Base-by-base conservation (phyloP, 75 land plant genomes). In the Adiantum capillusveneris region DNA sequence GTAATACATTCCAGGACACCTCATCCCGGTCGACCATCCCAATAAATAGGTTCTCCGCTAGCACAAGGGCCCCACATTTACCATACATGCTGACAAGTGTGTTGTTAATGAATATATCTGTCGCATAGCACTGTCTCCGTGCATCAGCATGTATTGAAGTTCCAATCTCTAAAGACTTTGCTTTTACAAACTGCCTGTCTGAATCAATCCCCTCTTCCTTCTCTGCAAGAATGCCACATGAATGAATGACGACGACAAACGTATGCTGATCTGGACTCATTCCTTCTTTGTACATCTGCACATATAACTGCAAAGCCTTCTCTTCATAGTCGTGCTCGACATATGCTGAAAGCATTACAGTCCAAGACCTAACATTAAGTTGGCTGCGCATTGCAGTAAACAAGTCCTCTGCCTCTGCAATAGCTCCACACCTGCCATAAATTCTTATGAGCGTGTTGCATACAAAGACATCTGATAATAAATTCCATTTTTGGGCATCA, bases 1-100 rank as follows among this genome's bases (percentile, higher is more conserved):
- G 79, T n/a, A 78, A 36, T 9, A 77, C 79, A 31, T 78, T 84
- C 87, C 88, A 87, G 0, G 81, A 55, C 19, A 55, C 18, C 9
- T 37, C 1, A 29, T 65, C 25, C 5, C 19, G 63, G 19, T 41
- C 14, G 21, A 25, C 19, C 44, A 56, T 30, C 19, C 25, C 22
- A 13, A 19, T 21, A 43, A 66, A 66, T 13, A 25, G 25, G 18
- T 30, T 44, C 17, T 57, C 26, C 12, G 69, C 65, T 31, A 29
- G 51, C 26, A 19, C 53, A 16, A 66, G 28, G 36, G 22, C 60
- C 24, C 69, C 69, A 59, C 49, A 66, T 48, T 36, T 60, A 13
- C 34, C 25, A 34, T 59, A 66, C 41, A 83, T 72, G 57, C 72
- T 78, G 1, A 83, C 17, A 9, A 79, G 62, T 0, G 70, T 58